Evolutionary conservation across 768 basidiomycete genomes (phyloP), one percentile per base, ranked within the genome.

Genomic region (Rhodosporidiobolus sp.): DNA sequence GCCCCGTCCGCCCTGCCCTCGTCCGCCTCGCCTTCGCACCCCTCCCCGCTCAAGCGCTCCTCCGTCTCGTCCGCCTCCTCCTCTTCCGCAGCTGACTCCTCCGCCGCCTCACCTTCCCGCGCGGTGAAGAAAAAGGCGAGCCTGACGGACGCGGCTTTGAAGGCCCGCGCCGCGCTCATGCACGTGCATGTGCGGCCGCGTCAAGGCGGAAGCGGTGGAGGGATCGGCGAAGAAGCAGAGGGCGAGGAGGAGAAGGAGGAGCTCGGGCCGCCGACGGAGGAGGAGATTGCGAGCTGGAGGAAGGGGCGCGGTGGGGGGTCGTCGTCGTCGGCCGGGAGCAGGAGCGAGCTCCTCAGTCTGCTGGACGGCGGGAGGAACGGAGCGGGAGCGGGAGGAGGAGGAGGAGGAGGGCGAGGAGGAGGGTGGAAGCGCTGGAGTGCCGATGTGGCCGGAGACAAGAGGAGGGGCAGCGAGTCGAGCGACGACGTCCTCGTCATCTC

Each of bases 401-500:
- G n/a, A n/a, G n/a, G n/a, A n/a, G n/a, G n/a, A n/a, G n/a, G n/a
- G n/a, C n/a, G n/a, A n/a, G n/a, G 38, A 26, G n/a, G 10, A 43
- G 54, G 28, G 17, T 17, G 54, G 10, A 35, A 20, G 38, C 7
- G 38, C 19, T 9, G 4, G 34, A 43, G 32, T 30, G 50, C 48
- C 49, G 49, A 38, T 32, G 49, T 24, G 57, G n/a, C 52, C 8
- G 26, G 4, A 17, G 16, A 12, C 43, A 26, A 45, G 7, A 17
- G 49, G 26, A 35, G 45, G 11, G 49, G 26, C 26, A 52, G 30
- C 19, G 49, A 52, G n/a, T 10, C 12, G 28, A 32, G n/a, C 8
- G 65, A 59, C 32, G 65, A 67, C 19, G 49, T 67, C 5, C 38
- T 67, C 14, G 59, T 67, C n/a, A 67, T 67, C 19, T 32, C n/a